phyloP scores from a whole-genome alignment of 2,329 filamentous ascomycete species.

The Hansfordia pulvinata region DNA sequence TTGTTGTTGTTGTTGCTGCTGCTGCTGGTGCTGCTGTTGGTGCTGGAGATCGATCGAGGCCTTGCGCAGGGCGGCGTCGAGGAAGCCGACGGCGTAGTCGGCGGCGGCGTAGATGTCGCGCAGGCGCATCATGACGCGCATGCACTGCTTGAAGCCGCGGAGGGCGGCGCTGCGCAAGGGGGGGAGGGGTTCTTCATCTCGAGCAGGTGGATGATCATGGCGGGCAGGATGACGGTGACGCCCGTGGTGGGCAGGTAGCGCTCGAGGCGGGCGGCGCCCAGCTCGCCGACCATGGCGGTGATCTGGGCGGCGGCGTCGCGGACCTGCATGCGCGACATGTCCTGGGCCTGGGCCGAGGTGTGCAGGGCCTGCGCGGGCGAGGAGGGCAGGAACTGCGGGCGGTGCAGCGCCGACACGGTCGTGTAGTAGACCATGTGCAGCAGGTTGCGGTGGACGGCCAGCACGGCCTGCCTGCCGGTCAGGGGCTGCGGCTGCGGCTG shows the following conservation, averaged over 20 bases:
- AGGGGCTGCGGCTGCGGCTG: no score
- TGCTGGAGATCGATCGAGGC: constrained; percentile 58
- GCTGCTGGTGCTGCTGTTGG: constrained; percentile 18
- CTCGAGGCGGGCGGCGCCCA: constrained; percentile 61
- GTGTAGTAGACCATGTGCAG: constrained; percentile 92
- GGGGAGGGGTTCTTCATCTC: constrained; percentile 75
- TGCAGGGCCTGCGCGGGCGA: constrained; percentile 39
- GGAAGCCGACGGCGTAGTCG: constrained; percentile 89
- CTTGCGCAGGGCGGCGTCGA: constrained; percentile 84
- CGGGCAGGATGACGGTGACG: constrained; percentile 79
- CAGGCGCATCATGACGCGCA: constrained; percentile 78
- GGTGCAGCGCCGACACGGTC: constrained; percentile 78
- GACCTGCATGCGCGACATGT: constrained; percentile 71
- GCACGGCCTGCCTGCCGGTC: no score
- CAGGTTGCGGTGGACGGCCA: constrained; percentile 65
- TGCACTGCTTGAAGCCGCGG: constrained; percentile 78
- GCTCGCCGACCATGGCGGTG: constrained; percentile 66
- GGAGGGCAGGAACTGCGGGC: constrained; percentile 77
- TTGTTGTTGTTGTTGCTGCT: constrained; percentile 8
- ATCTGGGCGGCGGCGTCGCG: constrained; percentile 75
- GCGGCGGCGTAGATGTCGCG: constrained; percentile 85
- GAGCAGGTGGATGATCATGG: constrained; percentile 85
- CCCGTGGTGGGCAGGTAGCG: constrained; percentile 76
- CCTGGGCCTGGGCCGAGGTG: constrained; percentile 57
- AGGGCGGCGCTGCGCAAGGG: constrained; percentile 60